These are phyloP conservation scores for Trichothecium roseum DNA, from an alignment of 2,329 filamentous ascomycete genomes.

Conservation along the genomic window DNA sequence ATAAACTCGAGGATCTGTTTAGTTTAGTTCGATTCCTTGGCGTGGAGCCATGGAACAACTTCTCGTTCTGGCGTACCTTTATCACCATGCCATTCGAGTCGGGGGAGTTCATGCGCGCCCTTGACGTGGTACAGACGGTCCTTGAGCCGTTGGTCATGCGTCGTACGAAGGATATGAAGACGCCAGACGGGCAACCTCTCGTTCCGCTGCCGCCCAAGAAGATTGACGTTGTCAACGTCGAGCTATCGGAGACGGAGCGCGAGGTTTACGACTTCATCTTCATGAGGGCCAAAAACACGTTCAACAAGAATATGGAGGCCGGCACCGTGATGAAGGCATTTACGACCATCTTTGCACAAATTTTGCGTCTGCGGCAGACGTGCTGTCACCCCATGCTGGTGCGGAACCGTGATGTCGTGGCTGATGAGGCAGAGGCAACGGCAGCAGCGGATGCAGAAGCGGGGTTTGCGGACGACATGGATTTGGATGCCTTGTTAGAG, in stretches of 20 bases:
- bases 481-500: constrained; percentile 74
- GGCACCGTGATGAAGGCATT: constrained; percentile 93
- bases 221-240: constrained; percentile 78
- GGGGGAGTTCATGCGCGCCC: constrained; percentile 82
- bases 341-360: constrained; percentile 95
- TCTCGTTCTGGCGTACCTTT: constrained; percentile 98
- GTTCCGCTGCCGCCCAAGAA: constrained; percentile 74
- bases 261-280: constrained; percentile 92
- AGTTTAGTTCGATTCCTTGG: constrained; percentile 84
- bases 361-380: constrained; percentile 81
- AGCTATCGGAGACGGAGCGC: constrained; percentile 73
- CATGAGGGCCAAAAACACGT: constrained; percentile 69
- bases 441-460: constrained; percentile 64
- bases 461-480: constrained; percentile 90
- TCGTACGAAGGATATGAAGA: constrained; percentile 97
- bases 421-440: constrained; percentile 78
- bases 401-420: constrained; percentile 71
- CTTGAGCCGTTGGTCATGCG: constrained; percentile 91
- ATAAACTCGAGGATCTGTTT: constrained; percentile 88
- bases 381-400: constrained; percentile 91
- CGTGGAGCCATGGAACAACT: constrained; percentile 97
- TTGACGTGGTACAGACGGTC: constrained; percentile 96
- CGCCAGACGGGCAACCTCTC: constrained; percentile 63
- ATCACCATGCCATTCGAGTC: constrained; percentile 96
- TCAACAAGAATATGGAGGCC: constrained; percentile 77